phyloP scores from a whole-genome alignment of 1,139 yeast genomes.

The Chernovozyma aurita region DNA sequence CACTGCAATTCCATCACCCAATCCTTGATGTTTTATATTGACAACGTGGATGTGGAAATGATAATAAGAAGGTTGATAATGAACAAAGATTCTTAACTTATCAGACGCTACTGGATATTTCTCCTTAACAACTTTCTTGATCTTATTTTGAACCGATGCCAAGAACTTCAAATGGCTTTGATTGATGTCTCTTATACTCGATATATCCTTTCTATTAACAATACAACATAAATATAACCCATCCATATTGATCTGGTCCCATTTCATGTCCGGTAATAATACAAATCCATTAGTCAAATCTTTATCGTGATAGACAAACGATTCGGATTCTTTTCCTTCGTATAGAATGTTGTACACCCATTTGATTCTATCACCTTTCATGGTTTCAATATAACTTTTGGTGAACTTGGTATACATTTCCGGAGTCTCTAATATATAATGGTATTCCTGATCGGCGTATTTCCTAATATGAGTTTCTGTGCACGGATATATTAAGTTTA shows the following conservation, averaged over 20 bases:
- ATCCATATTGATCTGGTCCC: constrained; percentile 77
- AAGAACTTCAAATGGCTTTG: constrained; percentile 57
- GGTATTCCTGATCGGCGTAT: constrained; percentile 53
- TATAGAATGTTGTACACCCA: constrained; percentile 89
- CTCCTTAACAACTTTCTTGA: constrained; percentile 45
- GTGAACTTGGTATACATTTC: constrained; percentile 60
- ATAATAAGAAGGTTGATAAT: constrained; percentile 94
- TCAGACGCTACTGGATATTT: constrained; percentile 35
- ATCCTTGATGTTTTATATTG: constrained; percentile 64
- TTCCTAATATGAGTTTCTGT: constrained; percentile 80
- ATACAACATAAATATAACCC: constrained; percentile 76
- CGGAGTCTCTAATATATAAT: constrained; percentile 76
- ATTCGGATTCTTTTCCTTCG: constrained; percentile 81
- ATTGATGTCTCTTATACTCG: constrained; percentile 71
- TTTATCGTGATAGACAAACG: constrained; percentile 60
- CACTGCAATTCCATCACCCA: constrained; percentile 64
- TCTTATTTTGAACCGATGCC: constrained; percentile 35
- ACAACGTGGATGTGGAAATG: constrained; percentile 95
- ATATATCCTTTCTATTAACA: constrained; percentile 66
- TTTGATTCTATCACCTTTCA: constrained; percentile 72
- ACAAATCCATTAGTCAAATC: constrained; percentile 56
- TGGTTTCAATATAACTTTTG: constrained; percentile 69
- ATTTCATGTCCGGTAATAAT: constrained; percentile 78
- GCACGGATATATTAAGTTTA: constrained; percentile 85
- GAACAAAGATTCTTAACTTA: constrained; percentile 70